These are phyloP conservation scores for Boletus huronensis DNA, from an alignment of 768 basidiomycete species.

Conservation along the genomic window DNA sequence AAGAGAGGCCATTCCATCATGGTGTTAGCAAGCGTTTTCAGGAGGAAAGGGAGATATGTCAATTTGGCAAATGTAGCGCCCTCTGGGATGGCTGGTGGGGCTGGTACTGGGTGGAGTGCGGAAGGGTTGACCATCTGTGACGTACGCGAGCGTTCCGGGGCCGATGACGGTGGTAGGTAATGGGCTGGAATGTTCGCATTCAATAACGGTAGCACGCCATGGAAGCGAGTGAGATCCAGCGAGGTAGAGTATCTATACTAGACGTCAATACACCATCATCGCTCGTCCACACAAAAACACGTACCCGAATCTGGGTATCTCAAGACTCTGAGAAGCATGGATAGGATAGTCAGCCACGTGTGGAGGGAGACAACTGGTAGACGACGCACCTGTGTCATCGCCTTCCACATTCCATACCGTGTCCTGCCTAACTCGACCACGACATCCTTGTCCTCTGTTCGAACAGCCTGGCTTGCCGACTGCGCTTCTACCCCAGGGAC, in stretches of 20 bases:
- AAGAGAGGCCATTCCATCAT: slow-evolving; percentile 87
- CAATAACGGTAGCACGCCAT: slow-evolving; percentile 57
- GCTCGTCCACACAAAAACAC: slow-evolving; percentile 12
- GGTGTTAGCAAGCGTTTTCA: slow-evolving; percentile 76
- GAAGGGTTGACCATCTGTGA: slow-evolving; percentile 37
- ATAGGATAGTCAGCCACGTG: not conserved
- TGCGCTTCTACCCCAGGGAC: not conserved
- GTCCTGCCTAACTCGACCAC: slow-evolving; percentile 74
- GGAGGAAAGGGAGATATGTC: slow-evolving; percentile 78
- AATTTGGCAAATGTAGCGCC: slow-evolving; percentile 59
- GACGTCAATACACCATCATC: not conserved
- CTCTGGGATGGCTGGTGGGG: slow-evolving; percentile 43
- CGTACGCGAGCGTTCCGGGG: slow-evolving; percentile 20
- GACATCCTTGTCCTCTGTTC: slow-evolving; percentile 38
- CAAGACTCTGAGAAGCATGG: slow-evolving; percentile 54
- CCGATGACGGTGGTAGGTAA: slow-evolving; percentile 42
- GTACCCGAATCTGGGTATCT: slow-evolving; percentile 82
- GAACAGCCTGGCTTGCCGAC: not conserved
- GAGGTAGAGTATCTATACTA: slow-evolving; percentile 62
- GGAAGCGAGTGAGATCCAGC: slow-evolving; percentile 69
- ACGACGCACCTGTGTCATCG: slow-evolving; percentile 70
- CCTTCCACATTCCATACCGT: slow-evolving; percentile 83
- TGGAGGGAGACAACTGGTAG: not conserved
- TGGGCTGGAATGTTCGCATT: slow-evolving; percentile 68
- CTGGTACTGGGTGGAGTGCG: slow-evolving; percentile 38